A percentile compares a stretch with the other conserved stretches of the same genome.
Evolutionary conservation across 1,284 basidiomycete species (phyloP).

Genomic region (Marasmius oreades): DNA sequence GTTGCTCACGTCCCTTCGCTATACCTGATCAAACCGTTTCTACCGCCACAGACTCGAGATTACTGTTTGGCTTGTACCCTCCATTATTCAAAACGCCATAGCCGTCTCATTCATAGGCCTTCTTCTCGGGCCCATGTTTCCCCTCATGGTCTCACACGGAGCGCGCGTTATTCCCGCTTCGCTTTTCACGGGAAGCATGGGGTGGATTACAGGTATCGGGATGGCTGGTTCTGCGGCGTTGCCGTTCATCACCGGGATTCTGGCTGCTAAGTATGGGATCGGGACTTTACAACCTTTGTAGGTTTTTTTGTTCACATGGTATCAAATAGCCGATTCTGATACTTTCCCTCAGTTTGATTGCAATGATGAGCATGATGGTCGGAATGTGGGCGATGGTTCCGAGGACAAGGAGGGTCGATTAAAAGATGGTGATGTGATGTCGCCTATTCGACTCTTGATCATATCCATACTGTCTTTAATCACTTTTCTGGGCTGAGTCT

Average conservation of each 20-base stretch:
- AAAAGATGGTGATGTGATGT: not conserved
- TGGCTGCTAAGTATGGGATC: constrained; percentile 48
- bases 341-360: constrained; percentile 33
- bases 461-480: too few relatives aligned
- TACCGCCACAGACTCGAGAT: constrained; percentile 40
- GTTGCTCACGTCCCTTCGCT: constrained; percentile 9
- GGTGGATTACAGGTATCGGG: constrained; percentile 53
- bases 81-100: constrained; percentile 46
- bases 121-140: constrained; percentile 46
- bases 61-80: constrained; percentile 51
- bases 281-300: constrained; percentile 52
- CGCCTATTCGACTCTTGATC: too few relatives aligned
- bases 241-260: constrained; percentile 54
- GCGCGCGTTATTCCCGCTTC: constrained; percentile 41
- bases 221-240: constrained; percentile 50
- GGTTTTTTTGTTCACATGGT: constrained; percentile 21
- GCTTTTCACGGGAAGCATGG: constrained; percentile 48
- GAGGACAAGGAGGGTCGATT: constrained; percentile 7
- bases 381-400: constrained; percentile 43
- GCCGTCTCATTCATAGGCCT: constrained; percentile 49
- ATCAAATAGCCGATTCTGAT: not conserved
- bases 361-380: constrained; percentile 42
- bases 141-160: constrained; percentile 46
- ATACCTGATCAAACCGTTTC: not conserved
- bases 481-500: too few relatives aligned